Base-by-base conservation (phyloP, 495 filamentous ascomycete species). In the Amorphotheca resinae region DNA sequence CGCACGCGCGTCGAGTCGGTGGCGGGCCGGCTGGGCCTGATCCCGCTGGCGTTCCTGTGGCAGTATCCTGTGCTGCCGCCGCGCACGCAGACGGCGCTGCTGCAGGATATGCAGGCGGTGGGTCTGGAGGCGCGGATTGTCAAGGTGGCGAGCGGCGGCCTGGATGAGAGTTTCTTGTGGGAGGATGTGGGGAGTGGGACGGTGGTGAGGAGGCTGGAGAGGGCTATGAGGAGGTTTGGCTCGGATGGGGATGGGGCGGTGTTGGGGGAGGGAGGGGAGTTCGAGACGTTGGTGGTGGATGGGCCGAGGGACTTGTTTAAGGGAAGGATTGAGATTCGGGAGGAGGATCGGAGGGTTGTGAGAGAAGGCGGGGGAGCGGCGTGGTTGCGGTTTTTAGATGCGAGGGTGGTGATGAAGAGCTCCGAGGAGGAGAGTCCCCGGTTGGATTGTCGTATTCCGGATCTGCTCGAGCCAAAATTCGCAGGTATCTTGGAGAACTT, bases 261-360 rank as follows among this genome's bases (percentile, higher is more conserved):
- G 15, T 59, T 95, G 16, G 91, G 93, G 0, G 91, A 96, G 55
- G 91, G 91, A 2, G 91, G 93, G 3, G 91, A 98, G 67, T 98
- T 89, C 64, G 91, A 98, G 69, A 96, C 86, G 16, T 62, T 98
- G 17, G 85, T 88, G 26, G 51, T 96, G 22, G 76, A 85, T 62
- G 91, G 87, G 22, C 89, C 88, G 2, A 45, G 52, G 1, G 62
- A 64, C 45, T 52, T 93, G 48, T 94, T 86, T 66, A 80, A 76
- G 61, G 67, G 67, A 44, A 69, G 68, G 41, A 82, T 98, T 45
- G 69, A 73, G 39, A 64, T 96, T 18, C 66, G 61, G 1, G 69
- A 72, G 9, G 53, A 55, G 15, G 64, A 72, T 31, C 67, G 66
- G 49, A 62, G 63, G 42, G 63, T 80, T 23, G 64, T 79, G 11